A percentile compares a stretch with the other conserved stretches of the same genome.
These are phyloP conservation scores for Crithidia mellificae DNA, from an alignment of 208 protist species.

Conservation along the genomic window DNA sequence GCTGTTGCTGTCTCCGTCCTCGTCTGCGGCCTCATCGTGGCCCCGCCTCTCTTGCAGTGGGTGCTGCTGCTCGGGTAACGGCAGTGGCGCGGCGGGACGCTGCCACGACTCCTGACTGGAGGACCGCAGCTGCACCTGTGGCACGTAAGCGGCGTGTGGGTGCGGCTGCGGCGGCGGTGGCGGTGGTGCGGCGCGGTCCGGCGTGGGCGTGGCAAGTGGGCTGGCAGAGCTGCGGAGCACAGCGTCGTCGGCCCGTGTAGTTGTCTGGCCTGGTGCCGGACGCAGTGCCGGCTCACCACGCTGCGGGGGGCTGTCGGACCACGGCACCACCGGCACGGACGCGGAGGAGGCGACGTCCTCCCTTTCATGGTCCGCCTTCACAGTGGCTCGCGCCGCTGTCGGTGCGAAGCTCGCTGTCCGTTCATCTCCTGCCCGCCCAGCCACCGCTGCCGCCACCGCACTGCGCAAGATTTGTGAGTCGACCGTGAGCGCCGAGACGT, in stretches of 20 bases:
- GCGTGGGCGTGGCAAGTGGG: neutral
- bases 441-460: conserved; percentile 9
- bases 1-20: neutral
- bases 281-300: neutral
- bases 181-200: neutral
- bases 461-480: conserved; percentile 24
- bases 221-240: conserved; percentile 19
- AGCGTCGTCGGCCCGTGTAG: conserved; percentile 14
- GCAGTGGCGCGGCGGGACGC: neutral
- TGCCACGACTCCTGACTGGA: neutral
- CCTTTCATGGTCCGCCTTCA: neutral
- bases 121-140: conserved; percentile 9
- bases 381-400: too few species aligned
- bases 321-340: too few species aligned
- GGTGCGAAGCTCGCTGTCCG: too few species aligned
- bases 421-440: too few species aligned
- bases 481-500: conserved; percentile 60
- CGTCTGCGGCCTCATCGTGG: neutral
- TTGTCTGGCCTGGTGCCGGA: too few species aligned
- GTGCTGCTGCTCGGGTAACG: neutral
- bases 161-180: neutral
- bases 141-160: neutral
- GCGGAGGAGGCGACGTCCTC: neutral
- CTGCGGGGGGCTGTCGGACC: conserved; percentile 25
- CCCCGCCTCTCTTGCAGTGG: neutral